Percentiles rank a stretch among this genome's conserved stretches.
phyloP scores from a whole-genome alignment of 352 stramenopile genomes.

The Thalassiosira allenii region DNA sequence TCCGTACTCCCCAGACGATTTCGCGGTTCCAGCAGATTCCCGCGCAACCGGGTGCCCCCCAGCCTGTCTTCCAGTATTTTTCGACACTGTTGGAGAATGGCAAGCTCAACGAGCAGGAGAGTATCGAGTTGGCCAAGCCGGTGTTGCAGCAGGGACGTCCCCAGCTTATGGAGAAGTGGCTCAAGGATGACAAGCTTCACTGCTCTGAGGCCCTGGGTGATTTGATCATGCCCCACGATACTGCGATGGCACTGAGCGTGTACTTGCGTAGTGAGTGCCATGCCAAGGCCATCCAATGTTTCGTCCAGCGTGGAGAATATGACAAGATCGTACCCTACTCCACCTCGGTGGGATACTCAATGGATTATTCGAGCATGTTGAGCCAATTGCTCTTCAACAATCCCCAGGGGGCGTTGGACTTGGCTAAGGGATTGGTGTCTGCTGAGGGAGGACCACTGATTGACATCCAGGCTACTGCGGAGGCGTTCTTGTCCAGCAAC shows the following conservation, averaged over 20 bases:
- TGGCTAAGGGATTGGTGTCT: conserved; percentile 97
- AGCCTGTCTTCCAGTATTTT: conserved; percentile 99
- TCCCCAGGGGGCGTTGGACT: conserved; percentile 96
- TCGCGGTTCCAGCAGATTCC: conserved; percentile 98
- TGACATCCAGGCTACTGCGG: conserved; percentile 98
- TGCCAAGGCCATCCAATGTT: conserved; percentile 99
- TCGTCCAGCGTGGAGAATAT: conserved; percentile 98
- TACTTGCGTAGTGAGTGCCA: conserved; percentile 97
- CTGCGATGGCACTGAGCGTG: conserved; percentile 98
- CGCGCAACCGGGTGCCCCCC: conserved; percentile 93
- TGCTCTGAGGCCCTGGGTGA: conserved; percentile 97
- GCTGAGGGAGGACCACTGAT: conserved; percentile 94
- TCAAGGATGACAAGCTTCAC: conserved; percentile 99
- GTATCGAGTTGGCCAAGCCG: conserved; percentile 97
- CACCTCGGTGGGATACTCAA: conserved; percentile 95
- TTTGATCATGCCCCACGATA: conserved; percentile 94
- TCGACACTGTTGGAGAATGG: conserved; percentile 97
- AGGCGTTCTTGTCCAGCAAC: conserved; percentile 99
- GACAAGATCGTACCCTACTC: conserved; percentile 98
- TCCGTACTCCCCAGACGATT: conserved; percentile 98
- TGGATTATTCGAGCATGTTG: conserved; percentile 99
- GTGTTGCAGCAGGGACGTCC: conserved; percentile 97
- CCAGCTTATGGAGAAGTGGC: conserved; percentile 99
- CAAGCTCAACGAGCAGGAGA: conserved; percentile 99
- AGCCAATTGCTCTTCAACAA: conserved; percentile 99